Base-by-base conservation (phyloP, 1,139 yeast species). In the Yamadazyma membranifaciens region DNA sequence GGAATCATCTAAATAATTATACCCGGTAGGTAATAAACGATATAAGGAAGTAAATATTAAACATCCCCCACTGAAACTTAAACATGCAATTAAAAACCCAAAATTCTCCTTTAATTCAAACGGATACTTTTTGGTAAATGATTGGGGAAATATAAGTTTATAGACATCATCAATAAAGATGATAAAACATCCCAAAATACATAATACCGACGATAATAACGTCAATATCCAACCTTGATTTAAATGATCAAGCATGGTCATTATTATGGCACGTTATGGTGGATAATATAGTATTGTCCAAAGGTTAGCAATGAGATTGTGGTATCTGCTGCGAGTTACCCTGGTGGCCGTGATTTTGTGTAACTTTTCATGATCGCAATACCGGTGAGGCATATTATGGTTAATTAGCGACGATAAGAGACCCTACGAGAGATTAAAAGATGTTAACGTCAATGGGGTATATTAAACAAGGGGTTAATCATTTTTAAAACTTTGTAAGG, bases 21-120 rank as follows among this genome's bases (percentile, higher is more conserved):
- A 46, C 67, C 87, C 79, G 47, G 79, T 82, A 0, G 97, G 96
- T 16, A 91, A 62, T 42, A 91, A 69, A 45, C 81, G 75, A 62
- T 79, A 85, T 44, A 91, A 63, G 0, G 96, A 77, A 0, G 96
- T 88, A 55, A 89, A 80, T 6, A 87, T 47, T 58, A 85, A 69
- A 33, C 88, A 81, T 0, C 98, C 98, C 0, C 92, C 72, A 48
- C 92, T 82, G 39, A 89, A 65, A 1, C 88, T 75, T 37, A 87
- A 67, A 5, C 88, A 79, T 9, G 79, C 79, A 28, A 83, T 78
- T 47, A 87, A 65, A 52, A 87, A 84, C 6, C 60, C 55, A 45
- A 79, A 79, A 55, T 82, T 83, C 43, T 80, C 76, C 44, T 78
- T 72, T 37, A 87, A 71, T 35, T 74, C 66, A 55, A 85, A 81